Percentiles rank a stretch among this genome's conserved stretches.
phyloP scores from a whole-genome alignment of 2,329 filamentous ascomycete genomes.

The Lasiodiplodia gonubiensis region DNA sequence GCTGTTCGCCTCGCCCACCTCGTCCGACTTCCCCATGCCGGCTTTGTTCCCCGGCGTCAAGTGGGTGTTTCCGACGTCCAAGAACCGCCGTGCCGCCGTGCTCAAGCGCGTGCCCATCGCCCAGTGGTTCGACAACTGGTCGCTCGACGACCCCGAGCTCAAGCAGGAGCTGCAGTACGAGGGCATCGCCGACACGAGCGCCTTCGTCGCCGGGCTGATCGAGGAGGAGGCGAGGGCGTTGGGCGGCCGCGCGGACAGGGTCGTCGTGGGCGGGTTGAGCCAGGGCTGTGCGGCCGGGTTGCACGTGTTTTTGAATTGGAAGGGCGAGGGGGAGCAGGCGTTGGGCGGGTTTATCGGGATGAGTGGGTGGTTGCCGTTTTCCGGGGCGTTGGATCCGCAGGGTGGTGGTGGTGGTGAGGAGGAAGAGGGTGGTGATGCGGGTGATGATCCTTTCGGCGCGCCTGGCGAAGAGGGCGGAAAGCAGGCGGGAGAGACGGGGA shows the following conservation, averaged over 20 bases:
- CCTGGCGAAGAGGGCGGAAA: neutral
- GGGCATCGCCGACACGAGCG: constrained; percentile 50
- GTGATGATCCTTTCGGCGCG: neutral
- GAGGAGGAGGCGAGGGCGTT: constrained; percentile 30
- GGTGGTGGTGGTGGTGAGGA: neutral
- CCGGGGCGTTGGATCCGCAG: constrained; percentile 18
- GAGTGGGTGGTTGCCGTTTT: constrained; percentile 36
- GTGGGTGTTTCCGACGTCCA: constrained; percentile 59
- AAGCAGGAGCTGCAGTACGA: constrained; percentile 51
- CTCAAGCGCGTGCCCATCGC: constrained; percentile 44
- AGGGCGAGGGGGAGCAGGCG: neutral
- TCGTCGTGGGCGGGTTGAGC: constrained; percentile 37
- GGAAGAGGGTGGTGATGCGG: neutral
- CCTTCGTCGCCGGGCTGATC: constrained; percentile 36
- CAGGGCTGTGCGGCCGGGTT: constrained; percentile 36
- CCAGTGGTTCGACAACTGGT: constrained; percentile 60
- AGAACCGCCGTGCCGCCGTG: constrained; percentile 38
- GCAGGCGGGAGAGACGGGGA: neutral
- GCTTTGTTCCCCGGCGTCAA: constrained; percentile 54
- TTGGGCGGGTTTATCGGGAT: constrained; percentile 34
- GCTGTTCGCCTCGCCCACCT: constrained; percentile 38
- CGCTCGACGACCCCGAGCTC: constrained; percentile 48
- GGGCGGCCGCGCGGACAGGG: constrained; percentile 26
- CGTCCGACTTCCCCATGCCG: constrained; percentile 36
- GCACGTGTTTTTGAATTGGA: constrained; percentile 31